Conservation (phyloP, 306 rosid genomes). For the Acacia confusa region DNA sequence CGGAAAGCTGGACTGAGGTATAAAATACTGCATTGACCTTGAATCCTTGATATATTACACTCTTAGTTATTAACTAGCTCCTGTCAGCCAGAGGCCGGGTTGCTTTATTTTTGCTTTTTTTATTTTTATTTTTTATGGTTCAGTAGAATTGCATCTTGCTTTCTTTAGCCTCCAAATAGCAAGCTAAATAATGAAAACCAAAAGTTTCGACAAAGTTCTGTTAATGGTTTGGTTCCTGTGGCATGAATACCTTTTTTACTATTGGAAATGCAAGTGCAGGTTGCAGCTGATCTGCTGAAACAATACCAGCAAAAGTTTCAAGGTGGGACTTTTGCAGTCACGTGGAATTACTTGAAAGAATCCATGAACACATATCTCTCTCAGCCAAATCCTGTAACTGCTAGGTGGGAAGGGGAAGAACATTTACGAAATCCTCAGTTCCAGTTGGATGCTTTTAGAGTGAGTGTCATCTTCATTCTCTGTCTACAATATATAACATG, state of each 20-base stretch:
- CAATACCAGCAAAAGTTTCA: constrained; percentile 80
- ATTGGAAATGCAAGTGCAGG: constrained; percentile 49
- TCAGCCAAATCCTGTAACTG: constrained; percentile 94
- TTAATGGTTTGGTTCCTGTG: constrained; percentile 13
- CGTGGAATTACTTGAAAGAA: constrained; percentile 90
- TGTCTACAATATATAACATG: not conserved
- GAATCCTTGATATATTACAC: not conserved
- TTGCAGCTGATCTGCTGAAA: constrained; percentile 84
- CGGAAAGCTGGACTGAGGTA: not conserved
- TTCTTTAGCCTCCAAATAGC: constrained; percentile 21
- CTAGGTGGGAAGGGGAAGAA: constrained; percentile 88
- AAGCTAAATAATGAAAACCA: not conserved
- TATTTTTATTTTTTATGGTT: not conserved
- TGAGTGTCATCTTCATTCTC: constrained; percentile 49
- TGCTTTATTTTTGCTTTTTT: constrained; percentile 3
- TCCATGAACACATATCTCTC: constrained; percentile 91
- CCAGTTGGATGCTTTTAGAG: constrained; percentile 97
- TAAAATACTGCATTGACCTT: constrained; percentile 25
- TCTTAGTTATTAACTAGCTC: not conserved
- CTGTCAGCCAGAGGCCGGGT: not conserved
- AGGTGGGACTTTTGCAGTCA: constrained; percentile 86
- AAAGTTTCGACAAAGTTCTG: not conserved
- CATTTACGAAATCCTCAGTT: constrained; percentile 90
- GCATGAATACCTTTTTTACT: constrained; percentile 5
- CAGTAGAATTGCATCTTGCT: constrained; percentile 3